A percentile compares a stretch with the other conserved stretches of the same genome.
phyloP scores from a whole-genome alignment of 179 eudicot genomes.

The Amaranthus tricolor region DNA sequence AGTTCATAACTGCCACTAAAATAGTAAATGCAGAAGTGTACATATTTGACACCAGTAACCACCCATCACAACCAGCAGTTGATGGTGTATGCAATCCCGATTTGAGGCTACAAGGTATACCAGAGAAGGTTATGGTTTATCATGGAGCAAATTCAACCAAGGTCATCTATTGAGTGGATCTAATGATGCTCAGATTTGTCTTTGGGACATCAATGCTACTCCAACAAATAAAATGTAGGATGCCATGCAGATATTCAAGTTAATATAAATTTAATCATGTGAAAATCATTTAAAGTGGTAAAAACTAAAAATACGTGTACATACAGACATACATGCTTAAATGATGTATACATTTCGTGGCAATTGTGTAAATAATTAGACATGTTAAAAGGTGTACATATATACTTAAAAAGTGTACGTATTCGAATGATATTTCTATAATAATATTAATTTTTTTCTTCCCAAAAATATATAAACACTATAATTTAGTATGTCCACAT shows the following conservation, averaged over 20 bases:
- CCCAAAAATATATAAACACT: too few relatives aligned
- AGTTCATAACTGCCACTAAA: slow-evolving; percentile 80
- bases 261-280: too few relatives aligned
- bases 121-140: slow-evolving; percentile 89
- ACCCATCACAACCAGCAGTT: slow-evolving; percentile 82
- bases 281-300: too few relatives aligned
- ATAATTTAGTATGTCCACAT: too few relatives aligned
- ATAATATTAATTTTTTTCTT: too few relatives aligned
- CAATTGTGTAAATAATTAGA: too few relatives aligned
- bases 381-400: too few relatives aligned
- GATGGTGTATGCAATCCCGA: slow-evolving; percentile 88
- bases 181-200: slow-evolving; percentile 92
- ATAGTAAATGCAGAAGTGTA: slow-evolving; percentile 82
- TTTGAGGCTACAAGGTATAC: slow-evolving; percentile 79
- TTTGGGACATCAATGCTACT: slow-evolving; percentile 89
- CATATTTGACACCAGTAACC: slow-evolving; percentile 88
- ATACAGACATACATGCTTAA: too few relatives aligned
- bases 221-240: slow-evolving; percentile 75
- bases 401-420: too few relatives aligned
- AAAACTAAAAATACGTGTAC: too few relatives aligned
- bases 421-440: too few relatives aligned
- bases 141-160: slow-evolving; percentile 85
- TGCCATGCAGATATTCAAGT: slow-evolving; percentile 88
- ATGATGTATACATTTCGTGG: too few relatives aligned
- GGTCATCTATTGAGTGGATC: slow-evolving; percentile 92